These are phyloP conservation scores for Picea glauca DNA, from an alignment of 75 land plant genomes.

Conservation along the genomic window DNA sequence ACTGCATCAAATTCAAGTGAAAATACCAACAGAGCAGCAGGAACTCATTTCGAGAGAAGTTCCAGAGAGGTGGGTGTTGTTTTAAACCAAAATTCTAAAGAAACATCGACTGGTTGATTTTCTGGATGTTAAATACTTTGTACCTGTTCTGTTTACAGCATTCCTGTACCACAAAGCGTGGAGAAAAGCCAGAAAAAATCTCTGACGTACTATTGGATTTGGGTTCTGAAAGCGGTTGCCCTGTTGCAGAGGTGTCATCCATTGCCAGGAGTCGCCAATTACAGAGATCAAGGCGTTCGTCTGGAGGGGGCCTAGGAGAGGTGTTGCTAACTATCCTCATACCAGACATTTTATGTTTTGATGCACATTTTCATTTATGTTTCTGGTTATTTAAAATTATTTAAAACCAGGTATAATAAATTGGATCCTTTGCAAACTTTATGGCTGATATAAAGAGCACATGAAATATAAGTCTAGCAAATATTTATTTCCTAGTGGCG, in stretches of 20 bases:
- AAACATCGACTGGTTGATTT: background rate
- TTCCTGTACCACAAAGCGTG: background rate
- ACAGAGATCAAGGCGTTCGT: constrained; percentile 3
- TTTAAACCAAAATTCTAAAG: background rate
- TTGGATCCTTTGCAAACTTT: no score
- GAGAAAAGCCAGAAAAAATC: background rate
- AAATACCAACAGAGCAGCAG: background rate
- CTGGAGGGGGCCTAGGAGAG: constrained; percentile 1
- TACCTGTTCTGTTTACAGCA: background rate
- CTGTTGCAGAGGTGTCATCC: background rate
- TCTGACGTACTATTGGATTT: background rate
- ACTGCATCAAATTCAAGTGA: constrained; percentile 1
- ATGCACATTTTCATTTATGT: no score
- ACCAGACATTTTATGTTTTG: no score
- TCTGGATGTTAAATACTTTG: background rate
- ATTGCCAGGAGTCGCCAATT: background rate
- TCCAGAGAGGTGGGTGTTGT: constrained; percentile 8
- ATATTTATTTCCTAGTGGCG: no score
- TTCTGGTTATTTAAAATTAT: no score
- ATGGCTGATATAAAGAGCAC: no score
- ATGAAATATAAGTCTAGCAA: no score
- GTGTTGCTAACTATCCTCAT: background rate
- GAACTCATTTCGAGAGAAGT: background rate
- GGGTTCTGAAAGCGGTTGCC: background rate
- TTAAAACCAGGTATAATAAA: no score